A percentile compares a stretch with the other conserved stretches of the same genome.
Evolutionary conservation across 164 flowering plant species (phyloP).

Genomic region (Piper longum): DNA sequence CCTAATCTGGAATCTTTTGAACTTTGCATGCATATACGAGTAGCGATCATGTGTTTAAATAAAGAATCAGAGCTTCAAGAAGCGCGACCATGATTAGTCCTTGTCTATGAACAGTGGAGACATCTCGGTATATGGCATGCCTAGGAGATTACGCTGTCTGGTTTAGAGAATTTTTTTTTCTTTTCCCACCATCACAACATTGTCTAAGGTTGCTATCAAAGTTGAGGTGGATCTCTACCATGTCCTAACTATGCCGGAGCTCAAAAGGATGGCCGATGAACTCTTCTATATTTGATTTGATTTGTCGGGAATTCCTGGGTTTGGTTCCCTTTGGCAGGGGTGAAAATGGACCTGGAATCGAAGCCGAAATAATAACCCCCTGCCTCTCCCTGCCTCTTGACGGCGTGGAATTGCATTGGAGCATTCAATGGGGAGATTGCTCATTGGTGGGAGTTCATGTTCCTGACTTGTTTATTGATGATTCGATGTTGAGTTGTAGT

Average conservation of each 20-base stretch:
- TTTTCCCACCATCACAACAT: not conserved
- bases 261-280: not conserved
- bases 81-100: not conserved
- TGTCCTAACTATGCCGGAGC: not conserved
- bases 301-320: not conserved
- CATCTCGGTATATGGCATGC: too few species aligned
- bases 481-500: not conserved
- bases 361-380: not conserved
- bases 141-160: not conserved
- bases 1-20: not conserved
- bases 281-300: not conserved
- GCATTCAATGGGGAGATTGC: not conserved
- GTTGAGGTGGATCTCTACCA: not conserved
- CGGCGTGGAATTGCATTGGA: not conserved
- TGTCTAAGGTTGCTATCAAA: not conserved
- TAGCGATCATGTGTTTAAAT: not conserved
- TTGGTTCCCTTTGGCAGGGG: not conserved
- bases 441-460: not conserved
- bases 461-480: not conserved
- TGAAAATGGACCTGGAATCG: not conserved
- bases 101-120: not conserved
- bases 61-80: not conserved
- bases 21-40: not conserved
- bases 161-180: too few species aligned
- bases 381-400: not conserved